These are phyloP conservation scores for Boletus patriciae DNA, from an alignment of 768 basidiomycete species.

Conservation along the genomic window DNA sequence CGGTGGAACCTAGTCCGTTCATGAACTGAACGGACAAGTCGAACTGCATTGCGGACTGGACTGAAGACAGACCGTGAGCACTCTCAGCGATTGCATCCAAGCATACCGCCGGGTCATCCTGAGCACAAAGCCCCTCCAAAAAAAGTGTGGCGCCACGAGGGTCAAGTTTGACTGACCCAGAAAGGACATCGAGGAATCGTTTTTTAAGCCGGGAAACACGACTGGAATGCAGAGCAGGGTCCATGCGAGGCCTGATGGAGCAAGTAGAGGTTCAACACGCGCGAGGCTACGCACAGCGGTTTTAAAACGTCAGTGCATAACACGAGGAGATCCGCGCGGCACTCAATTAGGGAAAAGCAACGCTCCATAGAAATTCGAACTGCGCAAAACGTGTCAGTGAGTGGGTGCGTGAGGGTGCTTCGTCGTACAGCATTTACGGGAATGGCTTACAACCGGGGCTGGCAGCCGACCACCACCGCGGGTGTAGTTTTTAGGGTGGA, in stretches of 20 bases:
- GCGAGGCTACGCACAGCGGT: background rate
- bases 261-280: no score
- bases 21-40: slow-evolving; percentile 41
- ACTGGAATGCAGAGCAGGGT: background rate
- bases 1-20: slow-evolving; percentile 41
- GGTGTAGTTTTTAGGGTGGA: background rate
- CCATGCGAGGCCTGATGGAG: background rate
- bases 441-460: background rate
- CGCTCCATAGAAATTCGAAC: background rate
- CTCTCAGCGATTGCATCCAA: slow-evolving; percentile 39
- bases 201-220: slow-evolving; percentile 31
- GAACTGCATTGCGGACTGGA: slow-evolving; percentile 42
- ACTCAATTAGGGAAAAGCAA: background rate
- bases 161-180: slow-evolving; percentile 30
- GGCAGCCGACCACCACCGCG: background rate
- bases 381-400: background rate
- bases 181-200: slow-evolving; percentile 34
- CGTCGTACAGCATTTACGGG: background rate
- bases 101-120: slow-evolving; percentile 40
- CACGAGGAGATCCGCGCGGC: background rate
- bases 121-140: slow-evolving; percentile 46
- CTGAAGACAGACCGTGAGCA: slow-evolving; percentile 36
- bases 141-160: slow-evolving; percentile 33
- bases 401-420: background rate
- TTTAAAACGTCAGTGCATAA: background rate